Evolutionary conservation across 306 rosid species (phyloP).

Genomic region (Albizia julibrissin): DNA sequence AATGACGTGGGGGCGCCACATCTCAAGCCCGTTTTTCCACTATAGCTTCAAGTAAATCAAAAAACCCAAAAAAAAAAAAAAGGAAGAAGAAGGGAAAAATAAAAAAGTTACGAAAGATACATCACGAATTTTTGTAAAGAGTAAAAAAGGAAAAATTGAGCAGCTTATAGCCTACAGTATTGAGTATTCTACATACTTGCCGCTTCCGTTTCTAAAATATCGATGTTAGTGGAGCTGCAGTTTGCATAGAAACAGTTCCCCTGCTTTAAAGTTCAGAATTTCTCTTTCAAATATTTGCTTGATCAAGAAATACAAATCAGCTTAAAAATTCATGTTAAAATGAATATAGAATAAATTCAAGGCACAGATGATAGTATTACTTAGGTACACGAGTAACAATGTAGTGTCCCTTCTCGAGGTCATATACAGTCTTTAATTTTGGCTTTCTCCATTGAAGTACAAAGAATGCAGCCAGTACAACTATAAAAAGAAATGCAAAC

Average conservation of each 20-base stretch:
- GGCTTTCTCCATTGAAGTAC: conserved; percentile 51
- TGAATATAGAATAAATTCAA: not conserved
- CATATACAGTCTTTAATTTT: conserved; percentile 56
- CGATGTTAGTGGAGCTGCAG: not conserved
- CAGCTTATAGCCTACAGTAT: not conserved
- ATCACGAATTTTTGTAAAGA: not conserved
- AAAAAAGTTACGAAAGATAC: not conserved
- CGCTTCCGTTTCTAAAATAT: conserved; percentile 2
- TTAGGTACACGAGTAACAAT: conserved; percentile 50
- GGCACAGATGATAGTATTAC: conserved; percentile 28
- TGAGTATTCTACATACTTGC: conserved; percentile 12
- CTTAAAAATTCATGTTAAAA: conserved; percentile 12
- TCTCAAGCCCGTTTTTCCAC: not conserved
- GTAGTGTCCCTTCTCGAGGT: conserved; percentile 64
- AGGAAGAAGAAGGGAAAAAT: not conserved
- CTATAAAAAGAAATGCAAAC: conserved; percentile 48
- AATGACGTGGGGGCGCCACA: not conserved
- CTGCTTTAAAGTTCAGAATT: conserved; percentile 1
- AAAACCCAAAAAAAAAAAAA: too few species aligned
- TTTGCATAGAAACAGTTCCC: conserved; percentile 1
- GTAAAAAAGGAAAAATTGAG: not conserved
- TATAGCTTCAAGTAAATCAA: not conserved
- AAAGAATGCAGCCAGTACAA: conserved; percentile 43
- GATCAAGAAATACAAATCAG: conserved; percentile 7
- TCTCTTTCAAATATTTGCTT: conserved; percentile 19